Conservation (phyloP, 2,329 filamentous ascomycete genomes). For the Septoria linicola region DNA sequence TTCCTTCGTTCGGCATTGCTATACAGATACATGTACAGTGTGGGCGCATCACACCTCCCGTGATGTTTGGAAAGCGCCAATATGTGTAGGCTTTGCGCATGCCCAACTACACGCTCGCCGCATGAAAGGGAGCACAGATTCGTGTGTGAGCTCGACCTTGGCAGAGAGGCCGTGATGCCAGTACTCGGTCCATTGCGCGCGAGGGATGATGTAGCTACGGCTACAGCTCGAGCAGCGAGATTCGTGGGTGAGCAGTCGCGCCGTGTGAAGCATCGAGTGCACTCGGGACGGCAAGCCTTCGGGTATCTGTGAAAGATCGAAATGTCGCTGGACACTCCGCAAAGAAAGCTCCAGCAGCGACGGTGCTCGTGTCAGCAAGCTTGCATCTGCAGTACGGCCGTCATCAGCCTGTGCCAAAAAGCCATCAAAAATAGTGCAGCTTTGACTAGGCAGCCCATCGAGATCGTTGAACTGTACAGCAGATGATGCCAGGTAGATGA, state of each 20-base stretch:
- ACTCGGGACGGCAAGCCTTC: slow-evolving; percentile 26
- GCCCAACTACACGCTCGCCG: slow-evolving; percentile 36
- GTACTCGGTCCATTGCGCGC: slow-evolving; percentile 41
- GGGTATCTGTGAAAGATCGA: slow-evolving; percentile 31
- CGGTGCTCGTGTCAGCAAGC: slow-evolving; percentile 23
- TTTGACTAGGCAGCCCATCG: slow-evolving; percentile 30
- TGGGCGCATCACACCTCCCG: not conserved
- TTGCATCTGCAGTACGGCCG: slow-evolving; percentile 8
- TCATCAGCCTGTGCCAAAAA: slow-evolving; percentile 8
- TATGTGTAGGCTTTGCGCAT: slow-evolving; percentile 32
- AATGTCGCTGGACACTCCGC: slow-evolving; percentile 28
- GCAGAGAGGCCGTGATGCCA: slow-evolving; percentile 34
- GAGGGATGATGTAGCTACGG: slow-evolving; percentile 32
- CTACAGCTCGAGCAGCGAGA: slow-evolving; percentile 37
- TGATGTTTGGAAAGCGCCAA: slow-evolving; percentile 23
- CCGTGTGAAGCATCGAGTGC: slow-evolving; percentile 25
- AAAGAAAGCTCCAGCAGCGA: slow-evolving; percentile 41
- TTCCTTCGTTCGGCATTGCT: no score
- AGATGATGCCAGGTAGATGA: slow-evolving; percentile 35
- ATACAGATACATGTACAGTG: not conserved
- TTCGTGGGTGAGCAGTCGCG: slow-evolving; percentile 25
- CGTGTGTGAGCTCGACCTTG: slow-evolving; percentile 30
- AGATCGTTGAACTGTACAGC: slow-evolving; percentile 31
- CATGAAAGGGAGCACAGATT: slow-evolving; percentile 37
- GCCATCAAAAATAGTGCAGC: not conserved